Percentiles rank a stretch among this genome's conserved stretches.
Evolutionary conservation across 208 protist species (phyloP).

Genomic region (Crithidia bombi): DNA sequence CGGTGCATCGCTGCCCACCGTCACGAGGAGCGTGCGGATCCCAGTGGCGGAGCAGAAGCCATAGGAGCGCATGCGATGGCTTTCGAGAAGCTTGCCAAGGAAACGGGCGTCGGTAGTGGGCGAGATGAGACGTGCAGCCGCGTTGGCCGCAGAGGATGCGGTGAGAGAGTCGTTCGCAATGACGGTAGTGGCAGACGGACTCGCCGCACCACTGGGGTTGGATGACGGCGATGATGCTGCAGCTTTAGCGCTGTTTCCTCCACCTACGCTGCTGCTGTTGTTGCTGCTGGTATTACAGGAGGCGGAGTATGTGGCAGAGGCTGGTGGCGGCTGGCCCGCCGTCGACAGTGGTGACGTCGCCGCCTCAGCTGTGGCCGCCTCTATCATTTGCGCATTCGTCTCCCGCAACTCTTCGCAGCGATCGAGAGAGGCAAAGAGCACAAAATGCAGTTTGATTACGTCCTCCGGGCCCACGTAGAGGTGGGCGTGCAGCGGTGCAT

Average conservation of each 20-base stretch:
- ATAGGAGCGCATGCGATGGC: conserved; percentile 68
- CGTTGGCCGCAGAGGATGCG: conserved; percentile 17
- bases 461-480: conserved; percentile 82
- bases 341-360: not conserved
- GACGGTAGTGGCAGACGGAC: not conserved
- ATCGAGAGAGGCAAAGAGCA: conserved; percentile 81
- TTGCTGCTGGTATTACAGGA: not conserved
- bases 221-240: not conserved
- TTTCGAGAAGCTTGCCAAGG: conserved; percentile 68
- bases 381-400: conserved; percentile 6
- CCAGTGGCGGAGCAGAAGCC: conserved; percentile 81
- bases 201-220: not conserved
- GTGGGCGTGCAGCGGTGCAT: conserved; percentile 61
- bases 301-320: not conserved
- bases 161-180: conserved; percentile 19
- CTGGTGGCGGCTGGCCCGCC: not conserved
- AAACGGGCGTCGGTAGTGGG: conserved; percentile 70
- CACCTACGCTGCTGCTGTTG: conserved; percentile 2
- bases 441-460: conserved; percentile 71
- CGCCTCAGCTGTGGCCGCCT: not conserved
- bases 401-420: conserved; percentile 65
- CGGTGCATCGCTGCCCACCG: conserved; percentile 62
- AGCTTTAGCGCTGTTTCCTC: not conserved
- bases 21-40: conserved; percentile 70
- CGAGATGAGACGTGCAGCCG: conserved; percentile 32